Percentiles rank a stretch among this genome's conserved stretches.
Conservation (phyloP, 495 filamentous ascomycete genomes). For the Neurospora sp. region DNA sequence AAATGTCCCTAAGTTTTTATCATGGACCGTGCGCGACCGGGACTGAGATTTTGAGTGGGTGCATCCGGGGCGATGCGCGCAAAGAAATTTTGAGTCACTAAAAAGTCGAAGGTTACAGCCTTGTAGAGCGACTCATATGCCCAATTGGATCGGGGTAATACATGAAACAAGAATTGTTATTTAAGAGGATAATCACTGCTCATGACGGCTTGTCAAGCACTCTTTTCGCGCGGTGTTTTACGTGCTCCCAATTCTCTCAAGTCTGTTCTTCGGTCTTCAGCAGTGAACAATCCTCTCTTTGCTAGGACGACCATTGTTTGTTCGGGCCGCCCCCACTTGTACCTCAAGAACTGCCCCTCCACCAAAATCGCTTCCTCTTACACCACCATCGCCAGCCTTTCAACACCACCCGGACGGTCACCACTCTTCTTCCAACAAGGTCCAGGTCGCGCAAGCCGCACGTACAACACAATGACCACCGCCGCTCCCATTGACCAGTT, state of each 20-base stretch:
- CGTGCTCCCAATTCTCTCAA: not conserved
- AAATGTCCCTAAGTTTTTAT: fast-evolving
- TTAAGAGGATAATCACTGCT: not conserved
- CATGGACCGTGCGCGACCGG: not conserved
- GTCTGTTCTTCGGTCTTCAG: not conserved
- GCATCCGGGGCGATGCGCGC: not conserved
- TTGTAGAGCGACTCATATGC: not conserved
- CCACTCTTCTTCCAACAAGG: too few species aligned
- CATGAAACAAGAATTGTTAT: not conserved
- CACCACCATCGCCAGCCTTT: slow-evolving; percentile 2
- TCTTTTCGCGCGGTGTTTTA: not conserved
- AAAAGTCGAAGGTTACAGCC: not conserved
- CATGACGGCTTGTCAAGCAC: not conserved
- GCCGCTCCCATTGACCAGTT: slow-evolving; percentile 24
- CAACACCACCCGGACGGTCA: too few species aligned
- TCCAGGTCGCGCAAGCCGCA: slow-evolving; percentile 8
- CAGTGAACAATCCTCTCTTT: not conserved
- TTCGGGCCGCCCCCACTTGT: not conserved
- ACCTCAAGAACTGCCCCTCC: not conserved
- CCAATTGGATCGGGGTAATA: not conserved
- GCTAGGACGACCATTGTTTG: not conserved
- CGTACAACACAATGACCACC: slow-evolving; percentile 17
- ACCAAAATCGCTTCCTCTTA: not conserved
- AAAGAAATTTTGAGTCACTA: not conserved
- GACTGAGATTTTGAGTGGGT: not conserved